Conservation (phyloP, 768 basidiomycete genomes). For the Grammothele lineata region DNA sequence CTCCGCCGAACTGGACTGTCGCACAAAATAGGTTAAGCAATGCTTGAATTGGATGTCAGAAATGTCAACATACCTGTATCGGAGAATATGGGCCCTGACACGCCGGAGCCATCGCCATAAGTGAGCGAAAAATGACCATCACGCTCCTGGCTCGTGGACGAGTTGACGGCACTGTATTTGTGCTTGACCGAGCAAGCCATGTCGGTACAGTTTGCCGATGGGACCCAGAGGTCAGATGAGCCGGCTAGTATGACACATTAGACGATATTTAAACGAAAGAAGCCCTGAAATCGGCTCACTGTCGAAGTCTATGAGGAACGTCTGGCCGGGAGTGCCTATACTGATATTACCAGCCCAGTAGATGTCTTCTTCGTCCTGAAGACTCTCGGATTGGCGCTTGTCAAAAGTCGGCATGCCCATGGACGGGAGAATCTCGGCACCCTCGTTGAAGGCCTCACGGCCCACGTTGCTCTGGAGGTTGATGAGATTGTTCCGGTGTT, state of each 20-base stretch:
- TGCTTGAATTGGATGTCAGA: too few relatives aligned
- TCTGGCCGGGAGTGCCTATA: constrained; percentile 42
- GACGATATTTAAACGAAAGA: background rate
- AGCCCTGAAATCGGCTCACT: background rate
- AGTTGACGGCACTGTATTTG: constrained; percentile 26
- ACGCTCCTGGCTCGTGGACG: constrained; percentile 20
- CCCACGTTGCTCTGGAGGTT: constrained; percentile 12
- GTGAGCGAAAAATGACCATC: constrained; percentile 28
- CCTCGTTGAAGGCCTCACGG: constrained; percentile 13
- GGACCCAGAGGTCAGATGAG: constrained; percentile 20
- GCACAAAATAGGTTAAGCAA: background rate
- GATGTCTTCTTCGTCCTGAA: constrained; percentile 17
- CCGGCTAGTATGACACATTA: constrained; percentile 4
- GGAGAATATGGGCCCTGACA: constrained; percentile 28
- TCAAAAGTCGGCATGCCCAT: background rate
- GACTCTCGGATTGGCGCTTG: constrained; percentile 19
- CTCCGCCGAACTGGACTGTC: constrained; percentile 28
- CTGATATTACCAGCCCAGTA: constrained; percentile 40
- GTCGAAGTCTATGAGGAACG: constrained; percentile 19
- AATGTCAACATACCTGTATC: constrained; percentile 25
- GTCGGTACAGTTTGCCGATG: constrained; percentile 13
- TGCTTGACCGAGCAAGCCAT: constrained; percentile 9
- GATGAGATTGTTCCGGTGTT: constrained; percentile 17
- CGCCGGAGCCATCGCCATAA: constrained; percentile 36
- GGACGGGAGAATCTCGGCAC: constrained; percentile 25